Percentiles rank a stretch among this genome's conserved stretches.
These are phyloP conservation scores for Murraya paniculata DNA, from an alignment of 345 rosid species.

Conservation along the genomic window DNA sequence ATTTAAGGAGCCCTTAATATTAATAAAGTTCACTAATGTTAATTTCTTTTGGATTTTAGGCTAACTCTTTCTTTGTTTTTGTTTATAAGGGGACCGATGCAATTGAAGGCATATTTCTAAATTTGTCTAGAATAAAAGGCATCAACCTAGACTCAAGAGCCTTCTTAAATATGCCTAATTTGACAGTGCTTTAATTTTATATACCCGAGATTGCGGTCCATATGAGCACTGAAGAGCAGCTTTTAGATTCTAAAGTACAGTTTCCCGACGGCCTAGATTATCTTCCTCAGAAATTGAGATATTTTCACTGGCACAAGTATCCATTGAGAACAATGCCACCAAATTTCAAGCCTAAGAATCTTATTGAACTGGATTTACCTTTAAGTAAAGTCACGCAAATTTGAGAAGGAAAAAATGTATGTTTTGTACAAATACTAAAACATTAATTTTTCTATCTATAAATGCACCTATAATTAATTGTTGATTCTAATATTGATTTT, in stretches of 20 bases:
- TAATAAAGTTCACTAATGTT: too few species aligned
- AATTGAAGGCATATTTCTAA: too few species aligned
- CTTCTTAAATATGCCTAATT: background rate
- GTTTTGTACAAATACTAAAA: background rate
- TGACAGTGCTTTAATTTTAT: background rate
- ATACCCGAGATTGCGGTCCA: too few species aligned
- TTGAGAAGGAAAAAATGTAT: background rate
- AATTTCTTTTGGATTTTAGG: too few species aligned
- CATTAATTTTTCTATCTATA: background rate
- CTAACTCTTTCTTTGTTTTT: background rate
- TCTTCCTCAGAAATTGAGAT: background rate
- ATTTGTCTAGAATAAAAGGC: too few species aligned
- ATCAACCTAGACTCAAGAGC: background rate
- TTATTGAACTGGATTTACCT: background rate
- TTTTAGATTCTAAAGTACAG: background rate
- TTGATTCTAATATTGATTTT: too few species aligned
- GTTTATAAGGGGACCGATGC: too few species aligned
- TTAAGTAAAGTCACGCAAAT: background rate
- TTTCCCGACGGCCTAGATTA: background rate
- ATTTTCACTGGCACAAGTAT: background rate
- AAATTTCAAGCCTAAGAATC: background rate
- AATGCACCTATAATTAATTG: background rate
- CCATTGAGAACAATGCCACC: background rate
- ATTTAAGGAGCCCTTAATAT: background rate
- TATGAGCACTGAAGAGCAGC: too few species aligned